A percentile compares a stretch with the other conserved stretches of the same genome.
Evolutionary conservation across 805 yeast genomes (phyloP).

Genomic region (Metschnikowia gelsemii): DNA sequence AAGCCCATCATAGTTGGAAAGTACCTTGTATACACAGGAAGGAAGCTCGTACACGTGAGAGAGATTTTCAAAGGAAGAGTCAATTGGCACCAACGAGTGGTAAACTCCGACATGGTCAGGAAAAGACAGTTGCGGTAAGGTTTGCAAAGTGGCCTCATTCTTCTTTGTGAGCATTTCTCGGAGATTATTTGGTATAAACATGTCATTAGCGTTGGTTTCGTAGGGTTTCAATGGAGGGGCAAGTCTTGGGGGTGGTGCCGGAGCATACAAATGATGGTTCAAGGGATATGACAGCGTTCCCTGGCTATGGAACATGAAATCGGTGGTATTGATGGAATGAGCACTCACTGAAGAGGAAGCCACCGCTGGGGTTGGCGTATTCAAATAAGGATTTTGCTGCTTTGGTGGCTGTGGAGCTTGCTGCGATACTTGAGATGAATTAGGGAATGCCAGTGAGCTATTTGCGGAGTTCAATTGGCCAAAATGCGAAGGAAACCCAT

Average conservation of each 20-base stretch:
- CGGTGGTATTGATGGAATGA: slow-evolving; percentile 11
- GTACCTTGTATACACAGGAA: slow-evolving; percentile 72
- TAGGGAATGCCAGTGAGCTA: slow-evolving; percentile 11
- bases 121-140: slow-evolving; percentile 45
- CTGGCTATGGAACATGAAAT: slow-evolving; percentile 19
- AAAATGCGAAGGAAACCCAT: slow-evolving; percentile 8
- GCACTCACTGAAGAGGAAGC: slow-evolving; percentile 13
- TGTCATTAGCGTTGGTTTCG: slow-evolving; percentile 64
- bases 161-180: slow-evolving; percentile 69
- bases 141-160: slow-evolving; percentile 78
- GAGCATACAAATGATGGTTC: slow-evolving; percentile 87
- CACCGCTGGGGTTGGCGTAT: slow-evolving; percentile 10
- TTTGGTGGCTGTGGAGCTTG: slow-evolving; percentile 15
- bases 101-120: slow-evolving; percentile 62
- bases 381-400: slow-evolving; percentile 27
- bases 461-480: slow-evolving; percentile 17
- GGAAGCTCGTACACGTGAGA: slow-evolving; percentile 51
- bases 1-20: slow-evolving; percentile 74
- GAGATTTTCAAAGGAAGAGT: slow-evolving; percentile 37
- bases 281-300: slow-evolving; percentile 44
- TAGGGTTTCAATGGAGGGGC: slow-evolving; percentile 61
- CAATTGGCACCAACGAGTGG: slow-evolving; percentile 87
- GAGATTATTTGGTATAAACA: slow-evolving; percentile 71
- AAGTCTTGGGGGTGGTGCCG: slow-evolving; percentile 77
- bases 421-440: slow-evolving; percentile 13